Conservation (phyloP, 306 rosid genomes). For the Quercus gilva region DNA sequence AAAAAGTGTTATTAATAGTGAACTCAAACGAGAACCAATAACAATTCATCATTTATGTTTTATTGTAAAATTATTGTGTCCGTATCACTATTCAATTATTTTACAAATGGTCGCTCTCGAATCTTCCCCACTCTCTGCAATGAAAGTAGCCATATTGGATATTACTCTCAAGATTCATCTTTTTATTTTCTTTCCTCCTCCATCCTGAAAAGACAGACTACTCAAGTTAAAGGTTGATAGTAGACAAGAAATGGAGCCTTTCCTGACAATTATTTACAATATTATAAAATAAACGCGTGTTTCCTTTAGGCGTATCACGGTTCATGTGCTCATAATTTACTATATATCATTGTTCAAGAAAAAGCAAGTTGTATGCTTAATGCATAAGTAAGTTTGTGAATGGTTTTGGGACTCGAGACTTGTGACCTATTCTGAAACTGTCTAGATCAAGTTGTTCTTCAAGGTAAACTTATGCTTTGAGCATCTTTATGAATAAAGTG, state of each 20-base stretch:
- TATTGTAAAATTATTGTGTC: too few relatives aligned
- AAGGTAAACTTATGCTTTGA: background rate
- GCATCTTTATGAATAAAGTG: too few relatives aligned
- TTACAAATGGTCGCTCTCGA: background rate
- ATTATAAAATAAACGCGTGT: constrained; percentile 9
- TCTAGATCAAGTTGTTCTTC: background rate
- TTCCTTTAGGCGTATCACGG: constrained; percentile 5
- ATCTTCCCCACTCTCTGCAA: background rate
- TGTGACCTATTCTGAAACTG: background rate
- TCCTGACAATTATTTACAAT: constrained; percentile 11
- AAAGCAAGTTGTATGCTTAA: constrained; percentile 53
- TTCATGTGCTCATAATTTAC: constrained; percentile 22
- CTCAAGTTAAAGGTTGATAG: background rate
- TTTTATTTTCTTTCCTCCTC: background rate
- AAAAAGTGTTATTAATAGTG: too few relatives aligned
- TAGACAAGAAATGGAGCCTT: constrained; percentile 28
- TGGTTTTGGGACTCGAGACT: background rate
- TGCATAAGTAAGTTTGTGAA: constrained; percentile 56
- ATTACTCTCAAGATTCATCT: background rate
- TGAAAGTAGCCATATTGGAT: background rate
- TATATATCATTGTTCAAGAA: background rate
- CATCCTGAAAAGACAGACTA: background rate
- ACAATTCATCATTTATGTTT: too few relatives aligned
- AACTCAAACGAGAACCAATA: too few relatives aligned
- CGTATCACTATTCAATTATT: too few relatives aligned